Base-by-base conservation (phyloP, 768 basidiomycete genomes). In the Suillus paluster region DNA sequence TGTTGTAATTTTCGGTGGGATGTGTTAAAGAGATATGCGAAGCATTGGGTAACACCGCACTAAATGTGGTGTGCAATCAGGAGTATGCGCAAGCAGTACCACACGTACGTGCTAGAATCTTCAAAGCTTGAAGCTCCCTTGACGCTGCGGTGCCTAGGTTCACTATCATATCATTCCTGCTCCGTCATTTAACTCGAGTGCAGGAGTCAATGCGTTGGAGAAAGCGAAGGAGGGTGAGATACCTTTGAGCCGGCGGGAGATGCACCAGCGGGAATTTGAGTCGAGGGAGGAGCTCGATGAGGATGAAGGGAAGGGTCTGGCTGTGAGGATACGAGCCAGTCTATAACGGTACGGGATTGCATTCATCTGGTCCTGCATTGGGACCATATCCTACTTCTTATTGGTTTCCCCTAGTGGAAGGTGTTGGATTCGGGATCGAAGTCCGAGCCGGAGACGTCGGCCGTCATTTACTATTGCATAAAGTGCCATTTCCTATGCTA, bases 151-250 rank as follows among this genome's bases (percentile, higher is more conserved):
- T 53, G 52, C 17, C 8, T 61, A 90, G 89, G 90, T 91, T 34
- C 90, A 91, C 70, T 90, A 87, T 69, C 90, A 92, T 71, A 81
- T 92, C 56, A 86, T 92, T 59, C 90, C 90, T 1, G 89, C 90
- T 2, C 90, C 90, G 3, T 77, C 63, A 34, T 79, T 84, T 62
- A 74, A 64, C 58, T 60, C 63, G 36, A 45, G 58, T 44, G 50
- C 49, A 59, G 46, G 58, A 21, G 67, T 38, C 27, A 36, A n/a
- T 36, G 34, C 21, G 11, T 41, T 7, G 19, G 30, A 48, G 30
- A 34, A 36, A 61, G 54, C 55, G 54, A 66, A 25, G 34, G 57
- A 33, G 45, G 30, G 25, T 10, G 58, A 39, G 23, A 63, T 60
- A 5, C 76, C 80, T 5, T 75, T 79, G 8, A 81, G 83, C 2